Evolutionary conservation across 805 yeast species (phyloP), one percentile per base, ranked within the genome.

Genomic region (Wickerhamia fluorescens): DNA sequence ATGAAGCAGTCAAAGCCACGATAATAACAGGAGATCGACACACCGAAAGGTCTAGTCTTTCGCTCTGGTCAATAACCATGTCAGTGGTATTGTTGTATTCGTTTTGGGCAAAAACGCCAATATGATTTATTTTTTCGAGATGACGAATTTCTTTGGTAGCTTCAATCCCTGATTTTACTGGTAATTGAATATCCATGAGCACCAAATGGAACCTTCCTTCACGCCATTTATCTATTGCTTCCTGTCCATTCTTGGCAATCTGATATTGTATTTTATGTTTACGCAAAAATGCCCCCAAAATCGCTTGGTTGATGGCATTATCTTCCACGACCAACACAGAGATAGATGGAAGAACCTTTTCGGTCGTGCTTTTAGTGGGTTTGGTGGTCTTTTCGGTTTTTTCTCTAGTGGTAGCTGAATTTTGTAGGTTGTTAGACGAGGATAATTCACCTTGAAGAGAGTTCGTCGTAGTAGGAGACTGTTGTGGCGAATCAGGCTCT

Each of bases 1-100:
- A 82, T 6, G 92, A 78, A 0, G 98, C 98, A 2, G 99, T 92
- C 29, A 92, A 61, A 0, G 99, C 99, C 13, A 92, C 98, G 29
- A 92, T 89, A 33, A 92, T 92, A n/a, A 94, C 95, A 0, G 99
- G 98, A 1, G 94, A 80, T 39, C 85, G 71, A 55, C 86, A 86
- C n/a, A 71, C 55, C 7, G 63, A 58, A 16, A 71, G 52, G 41
- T 82, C 85, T 6, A 85, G 53, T 23, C 60, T 61, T 39, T 81
- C 87, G 9, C 9, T 8, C 20, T 18, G 9, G 7, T 66, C 68
- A 7, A 60, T 62, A 5, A 61, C 33, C 18, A 50, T 49, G 11
- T 34, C 27, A 9, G 49, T 39, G 26, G 34, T 40, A 27, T 32
- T 49, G 28, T 29, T 33, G 27, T 44, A 47, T 38, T 53, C 66